Base-by-base conservation (phyloP, 768 basidiomycete species). In the Boletus edulis region DNA sequence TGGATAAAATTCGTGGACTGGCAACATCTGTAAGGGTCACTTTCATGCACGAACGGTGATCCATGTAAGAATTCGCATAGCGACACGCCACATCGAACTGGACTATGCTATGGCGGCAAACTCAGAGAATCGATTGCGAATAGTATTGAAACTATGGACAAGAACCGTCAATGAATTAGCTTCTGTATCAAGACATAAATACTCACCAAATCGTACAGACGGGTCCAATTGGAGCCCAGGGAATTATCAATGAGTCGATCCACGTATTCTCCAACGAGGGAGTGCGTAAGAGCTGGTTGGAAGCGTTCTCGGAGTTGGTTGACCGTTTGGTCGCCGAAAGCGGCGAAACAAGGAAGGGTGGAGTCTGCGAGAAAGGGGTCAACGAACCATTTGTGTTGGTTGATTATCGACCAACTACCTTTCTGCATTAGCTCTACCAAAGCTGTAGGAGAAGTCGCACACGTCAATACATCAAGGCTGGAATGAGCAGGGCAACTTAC, bases 351-450 rank as follows among this genome's bases (percentile, higher is more conserved):
- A 18, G 93, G 94, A 22, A 96, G 76, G 22, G 85, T 81, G 1
- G 94, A 97, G 67, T 96, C 94, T 94, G 14, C 17, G 43, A 56
- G 24, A 41, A 11, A 22, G 22, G 38, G 22, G 52, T 45, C 27
- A 55, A 51, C 18, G 27, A 31, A 57, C 49, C 18, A 56, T 53
- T n/a, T 34, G 35, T 41, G 31, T 11, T 0, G 13, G 13, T 53
- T 11, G 27, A 37, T 52, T 15, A 55, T 35, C 15, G 55, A 73
- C 8, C 27, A 27, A 13, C 51, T 62, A 87, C 92, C 89, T 80
- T 94, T 95, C 73, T 98, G 96, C 97, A 98, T 98, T 50, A 98
- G 76, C 68, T 98, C 97, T 38, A 98, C 94, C 63, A 98, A 79
- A 39, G 84, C 84, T 86, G 49, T 2, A 75, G 32, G n/a, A 43